Evolutionary conservation across 768 basidiomycete genomes (phyloP).

Genomic region (Naematelia aurantialba): DNA sequence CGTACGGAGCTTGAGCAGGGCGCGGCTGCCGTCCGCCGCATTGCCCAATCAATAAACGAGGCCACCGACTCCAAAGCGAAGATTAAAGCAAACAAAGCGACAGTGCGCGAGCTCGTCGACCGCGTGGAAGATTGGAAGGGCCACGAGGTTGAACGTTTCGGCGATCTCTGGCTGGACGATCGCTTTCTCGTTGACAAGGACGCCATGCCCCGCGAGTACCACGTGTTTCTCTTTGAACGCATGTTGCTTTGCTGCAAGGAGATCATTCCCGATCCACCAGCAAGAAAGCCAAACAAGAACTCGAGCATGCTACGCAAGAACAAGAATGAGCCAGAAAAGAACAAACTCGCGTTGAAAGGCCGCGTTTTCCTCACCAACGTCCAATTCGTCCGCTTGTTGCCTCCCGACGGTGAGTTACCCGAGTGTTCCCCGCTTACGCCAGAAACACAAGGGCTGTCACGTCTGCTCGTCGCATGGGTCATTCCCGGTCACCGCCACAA

Average conservation of each 20-base stretch:
- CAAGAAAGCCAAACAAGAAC: slow-evolving; percentile 69
- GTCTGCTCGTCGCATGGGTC: slow-evolving; percentile 18
- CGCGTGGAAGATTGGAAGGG: slow-evolving; percentile 99
- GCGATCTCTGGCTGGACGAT: slow-evolving; percentile 88
- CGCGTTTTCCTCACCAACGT: slow-evolving; percentile 97
- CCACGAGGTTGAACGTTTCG: slow-evolving; percentile 90
- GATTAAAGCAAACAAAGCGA: slow-evolving; percentile 80
- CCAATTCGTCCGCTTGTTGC: slow-evolving; percentile 62
- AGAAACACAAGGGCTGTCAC: neutral
- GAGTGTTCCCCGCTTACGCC: slow-evolving; percentile 3
- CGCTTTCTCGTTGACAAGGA: slow-evolving; percentile 93
- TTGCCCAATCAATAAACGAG: slow-evolving; percentile 96
- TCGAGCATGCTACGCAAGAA: slow-evolving; percentile 75
- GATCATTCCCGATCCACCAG: slow-evolving; percentile 59
- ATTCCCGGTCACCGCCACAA: slow-evolving; percentile 21
- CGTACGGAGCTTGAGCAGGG: slow-evolving; percentile 76
- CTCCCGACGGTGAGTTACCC: slow-evolving; percentile 55
- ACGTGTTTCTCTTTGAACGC: slow-evolving; percentile 97
- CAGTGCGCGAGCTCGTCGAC: slow-evolving; percentile 74
- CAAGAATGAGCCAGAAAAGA: slow-evolving; percentile 63
- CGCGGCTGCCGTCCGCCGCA: slow-evolving; percentile 79
- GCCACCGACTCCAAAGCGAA: slow-evolving; percentile 75
- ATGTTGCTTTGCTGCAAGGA: slow-evolving; percentile 99
- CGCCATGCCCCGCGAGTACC: slow-evolving; percentile 94
- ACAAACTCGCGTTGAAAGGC: slow-evolving; percentile 84